Evolutionary conservation across 305 asterid species (phyloP).

Genomic region (Fraxinus sp.): DNA sequence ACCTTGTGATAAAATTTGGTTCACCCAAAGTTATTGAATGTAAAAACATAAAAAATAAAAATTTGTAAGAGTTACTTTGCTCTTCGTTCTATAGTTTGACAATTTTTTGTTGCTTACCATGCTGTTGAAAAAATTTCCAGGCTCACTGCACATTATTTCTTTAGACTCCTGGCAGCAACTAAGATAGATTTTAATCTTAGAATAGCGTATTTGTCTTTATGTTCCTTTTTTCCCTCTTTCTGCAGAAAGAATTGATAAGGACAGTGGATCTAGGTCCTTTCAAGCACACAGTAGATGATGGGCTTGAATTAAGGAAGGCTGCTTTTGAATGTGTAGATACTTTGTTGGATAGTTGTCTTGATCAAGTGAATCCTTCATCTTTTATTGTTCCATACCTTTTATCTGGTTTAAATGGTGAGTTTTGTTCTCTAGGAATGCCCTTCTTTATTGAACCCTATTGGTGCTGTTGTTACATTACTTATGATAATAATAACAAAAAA

Average conservation of each 20-base stretch:
- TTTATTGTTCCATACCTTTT: slow-evolving; percentile 89
- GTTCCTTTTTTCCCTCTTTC: slow-evolving; percentile 8
- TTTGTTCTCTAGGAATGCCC: not conserved
- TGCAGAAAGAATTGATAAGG: slow-evolving; percentile 97
- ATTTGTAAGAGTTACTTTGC: not conserved
- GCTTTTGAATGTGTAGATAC: slow-evolving; percentile 99
- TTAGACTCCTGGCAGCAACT: not conserved
- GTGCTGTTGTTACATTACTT: not conserved
- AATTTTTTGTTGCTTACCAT: not conserved
- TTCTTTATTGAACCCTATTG: not conserved
- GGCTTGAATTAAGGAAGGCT: slow-evolving; percentile 98
- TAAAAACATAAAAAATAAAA: not conserved
- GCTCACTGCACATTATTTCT: not conserved
- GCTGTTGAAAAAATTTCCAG: not conserved
- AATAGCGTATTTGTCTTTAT: not conserved
- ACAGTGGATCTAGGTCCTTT: slow-evolving; percentile 98
- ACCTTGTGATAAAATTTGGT: not conserved
- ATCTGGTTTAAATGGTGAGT: slow-evolving; percentile 96
- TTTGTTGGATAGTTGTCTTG: slow-evolving; percentile 89
- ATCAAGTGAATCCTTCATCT: slow-evolving; percentile 97
- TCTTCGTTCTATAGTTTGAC: not conserved
- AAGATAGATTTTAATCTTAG: not conserved
- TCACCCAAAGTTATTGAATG: not conserved
- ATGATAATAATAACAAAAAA: not conserved
- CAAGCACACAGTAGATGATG: slow-evolving; percentile 99